Base-by-base conservation (phyloP, 805 yeast species). In the Metschnikowia continentalis region DNA sequence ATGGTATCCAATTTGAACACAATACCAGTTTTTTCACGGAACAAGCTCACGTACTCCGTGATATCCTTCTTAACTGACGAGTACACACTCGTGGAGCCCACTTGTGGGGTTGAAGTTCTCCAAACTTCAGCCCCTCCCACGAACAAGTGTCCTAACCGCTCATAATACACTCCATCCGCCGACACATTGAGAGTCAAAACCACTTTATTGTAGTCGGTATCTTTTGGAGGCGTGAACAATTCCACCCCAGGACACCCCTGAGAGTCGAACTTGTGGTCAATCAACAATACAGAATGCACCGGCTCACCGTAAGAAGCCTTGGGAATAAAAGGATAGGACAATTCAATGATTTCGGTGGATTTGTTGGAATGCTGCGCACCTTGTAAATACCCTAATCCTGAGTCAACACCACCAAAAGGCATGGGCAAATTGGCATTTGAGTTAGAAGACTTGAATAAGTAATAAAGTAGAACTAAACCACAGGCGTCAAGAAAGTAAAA, bases 31-130 rank as follows among this genome's bases (percentile, higher is more conserved):
- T 72, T 70, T 13, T 71, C 57, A 35, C 64, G 55, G 63, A 89
- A 86, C 33, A 88, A 63, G 0, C 70, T 55, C 6, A 74, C 59
- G 61, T 79, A 88, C 14, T 69, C 63, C 2, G 90, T 75, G 1
- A 88, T 77, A 62, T 90, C 96, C 62, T 86, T 88, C 32, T 76
- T 70, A 49, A 77, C 68, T 4, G 66, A 60, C 23, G 86, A 79
- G 55, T 72, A 78, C 8, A 78, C 77, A 2, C 68, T 57, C 13
- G 61, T 62, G 41, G 69, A 65, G 42, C 72, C 70, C 3, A 96
- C 96, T 66, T 59, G 84, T 67, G 50, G 82, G 2, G 96, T 90
- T 2, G 92, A 84, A 1, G 60, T 51, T 39, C 96, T 79, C 96
- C 96, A 89, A 37, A 89, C 70, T 55, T 87, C 87, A 14, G 77